These are phyloP conservation scores for Cornus kousa DNA, from an alignment of 148 eudicot species.

Conservation along the genomic window DNA sequence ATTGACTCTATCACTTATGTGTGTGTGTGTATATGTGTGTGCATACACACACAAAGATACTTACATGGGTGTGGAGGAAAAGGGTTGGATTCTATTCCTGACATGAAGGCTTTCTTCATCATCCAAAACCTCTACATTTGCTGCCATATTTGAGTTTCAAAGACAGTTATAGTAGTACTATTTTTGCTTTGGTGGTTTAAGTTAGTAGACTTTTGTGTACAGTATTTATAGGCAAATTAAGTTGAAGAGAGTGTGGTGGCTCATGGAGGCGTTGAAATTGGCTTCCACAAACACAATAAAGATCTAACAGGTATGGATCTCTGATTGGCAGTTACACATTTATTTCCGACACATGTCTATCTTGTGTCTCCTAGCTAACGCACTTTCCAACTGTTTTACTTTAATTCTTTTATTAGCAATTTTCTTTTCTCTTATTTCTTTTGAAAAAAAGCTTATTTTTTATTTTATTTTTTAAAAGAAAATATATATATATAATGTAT, in stretches of 20 bases:
- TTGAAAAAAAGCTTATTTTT: too few relatives aligned
- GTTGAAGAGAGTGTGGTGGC: neutral
- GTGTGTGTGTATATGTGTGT: too few relatives aligned
- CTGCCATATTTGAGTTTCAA: constrained; percentile 2
- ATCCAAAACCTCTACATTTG: constrained; percentile 4
- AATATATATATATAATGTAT: too few relatives aligned
- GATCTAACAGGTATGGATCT: neutral
- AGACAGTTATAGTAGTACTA: neutral
- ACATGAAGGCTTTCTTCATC: constrained; percentile 20
- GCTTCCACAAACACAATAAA: neutral
- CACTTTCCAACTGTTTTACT: neutral
- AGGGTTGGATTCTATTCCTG: constrained; percentile 18
- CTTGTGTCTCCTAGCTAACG: neutral
- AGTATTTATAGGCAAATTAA: neutral
- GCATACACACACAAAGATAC: neutral
- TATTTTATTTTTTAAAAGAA: too few relatives aligned
- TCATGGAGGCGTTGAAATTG: neutral
- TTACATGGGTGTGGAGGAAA: constrained; percentile 19
- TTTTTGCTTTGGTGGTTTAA: neutral
- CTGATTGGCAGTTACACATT: neutral
- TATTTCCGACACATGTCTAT: neutral
- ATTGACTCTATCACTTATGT: too few relatives aligned
- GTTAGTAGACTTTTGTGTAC: neutral
- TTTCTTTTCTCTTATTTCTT: neutral
- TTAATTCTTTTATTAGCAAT: neutral